Percentiles rank a stretch among this genome's conserved stretches.
Conservation (phyloP, 2,329 filamentous ascomycete species). For the Cladosporium sp. region DNA sequence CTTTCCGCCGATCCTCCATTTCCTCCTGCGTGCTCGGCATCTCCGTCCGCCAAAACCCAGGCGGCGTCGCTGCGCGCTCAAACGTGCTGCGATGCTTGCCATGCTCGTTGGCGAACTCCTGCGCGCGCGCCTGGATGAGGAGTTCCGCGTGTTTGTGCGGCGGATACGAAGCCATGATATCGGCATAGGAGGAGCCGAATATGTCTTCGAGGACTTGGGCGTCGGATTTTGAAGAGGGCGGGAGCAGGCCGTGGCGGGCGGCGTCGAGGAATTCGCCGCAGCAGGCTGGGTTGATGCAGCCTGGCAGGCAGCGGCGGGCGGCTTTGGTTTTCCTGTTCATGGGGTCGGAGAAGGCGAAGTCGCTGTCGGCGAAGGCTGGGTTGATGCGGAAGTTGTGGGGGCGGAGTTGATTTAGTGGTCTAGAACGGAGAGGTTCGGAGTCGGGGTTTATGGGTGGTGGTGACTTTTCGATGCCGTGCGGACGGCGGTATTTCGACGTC, state of each 20-base stretch:
- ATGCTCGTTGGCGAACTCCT: conserved; percentile 70
- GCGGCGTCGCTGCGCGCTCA: conserved; percentile 71
- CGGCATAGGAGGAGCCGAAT: conserved; percentile 32
- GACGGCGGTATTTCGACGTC: not conserved
- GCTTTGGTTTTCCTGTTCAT: conserved; percentile 62
- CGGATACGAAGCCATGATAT: conserved; percentile 28
- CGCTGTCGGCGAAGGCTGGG: conserved; percentile 68
- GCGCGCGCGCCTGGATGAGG: conserved; percentile 74
- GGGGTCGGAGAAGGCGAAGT: conserved; percentile 74
- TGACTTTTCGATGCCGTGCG: conserved; percentile 23
- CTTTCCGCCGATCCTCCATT: conserved; percentile 64
- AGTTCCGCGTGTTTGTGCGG: conserved; percentile 63
- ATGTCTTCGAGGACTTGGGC: conserved; percentile 32
- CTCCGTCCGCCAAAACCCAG: conserved; percentile 87
- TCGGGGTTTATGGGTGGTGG: conserved; percentile 34
- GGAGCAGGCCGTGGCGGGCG: conserved; percentile 47
- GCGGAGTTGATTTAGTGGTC: conserved; percentile 59
- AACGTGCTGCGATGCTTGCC: conserved; percentile 78
- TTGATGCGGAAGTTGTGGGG: conserved; percentile 83
- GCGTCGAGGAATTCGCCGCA: conserved; percentile 71
- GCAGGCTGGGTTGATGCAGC: conserved; percentile 74
- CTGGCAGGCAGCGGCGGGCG: conserved; percentile 66
- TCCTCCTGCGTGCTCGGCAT: conserved; percentile 88
- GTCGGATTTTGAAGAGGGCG: conserved; percentile 30
- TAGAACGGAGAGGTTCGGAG: conserved; percentile 57